Evolutionary conservation across 2,329 filamentous ascomycete genomes (phyloP).

Genomic region (Fusarium sp.): DNA sequence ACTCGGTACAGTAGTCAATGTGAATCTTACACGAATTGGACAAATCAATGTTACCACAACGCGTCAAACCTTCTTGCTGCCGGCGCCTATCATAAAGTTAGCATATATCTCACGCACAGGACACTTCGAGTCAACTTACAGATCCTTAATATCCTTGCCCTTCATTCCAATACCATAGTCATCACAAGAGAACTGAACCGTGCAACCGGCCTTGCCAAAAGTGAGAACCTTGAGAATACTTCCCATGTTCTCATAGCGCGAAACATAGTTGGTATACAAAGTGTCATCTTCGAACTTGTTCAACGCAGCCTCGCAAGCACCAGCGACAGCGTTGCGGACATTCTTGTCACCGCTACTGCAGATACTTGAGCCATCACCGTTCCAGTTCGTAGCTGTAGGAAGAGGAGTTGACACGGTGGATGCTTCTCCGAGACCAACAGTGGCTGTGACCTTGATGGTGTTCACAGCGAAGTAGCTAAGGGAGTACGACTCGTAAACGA

Average conservation of each 20-base stretch:
- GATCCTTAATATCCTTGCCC: slow-evolving; percentile 12
- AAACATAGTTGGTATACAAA: slow-evolving; percentile 1
- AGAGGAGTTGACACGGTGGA: slow-evolving; percentile 9
- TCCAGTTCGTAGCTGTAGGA: not conserved
- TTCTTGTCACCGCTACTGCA: slow-evolving; percentile 11
- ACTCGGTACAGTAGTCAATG: slow-evolving; percentile 1
- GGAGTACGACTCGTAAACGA: slow-evolving; percentile 9
- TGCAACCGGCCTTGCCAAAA: slow-evolving; percentile 10
- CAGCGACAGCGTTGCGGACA: not conserved
- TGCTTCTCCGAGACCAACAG: slow-evolving; percentile 5
- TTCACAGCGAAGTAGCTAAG: slow-evolving; percentile 8
- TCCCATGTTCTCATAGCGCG: slow-evolving; percentile 7
- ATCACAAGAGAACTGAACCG: slow-evolving; percentile 16
- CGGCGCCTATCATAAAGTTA: not conserved
- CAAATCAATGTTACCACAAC: slow-evolving; percentile 16
- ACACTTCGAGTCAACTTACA: not conserved
- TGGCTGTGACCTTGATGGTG: slow-evolving; percentile 9
- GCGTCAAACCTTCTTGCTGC: not conserved
- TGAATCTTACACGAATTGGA: slow-evolving; percentile 24
- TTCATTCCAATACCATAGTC: slow-evolving; percentile 27
- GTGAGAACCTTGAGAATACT: slow-evolving; percentile 10
- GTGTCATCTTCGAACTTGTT: slow-evolving; percentile 15
- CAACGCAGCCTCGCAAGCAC: not conserved
- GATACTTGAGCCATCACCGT: slow-evolving; percentile 2
- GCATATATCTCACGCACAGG: accelerated